Evolutionary conservation across 2,329 filamentous ascomycete genomes (phyloP).

Genomic region (Microdochium trichocladiopsis): DNA sequence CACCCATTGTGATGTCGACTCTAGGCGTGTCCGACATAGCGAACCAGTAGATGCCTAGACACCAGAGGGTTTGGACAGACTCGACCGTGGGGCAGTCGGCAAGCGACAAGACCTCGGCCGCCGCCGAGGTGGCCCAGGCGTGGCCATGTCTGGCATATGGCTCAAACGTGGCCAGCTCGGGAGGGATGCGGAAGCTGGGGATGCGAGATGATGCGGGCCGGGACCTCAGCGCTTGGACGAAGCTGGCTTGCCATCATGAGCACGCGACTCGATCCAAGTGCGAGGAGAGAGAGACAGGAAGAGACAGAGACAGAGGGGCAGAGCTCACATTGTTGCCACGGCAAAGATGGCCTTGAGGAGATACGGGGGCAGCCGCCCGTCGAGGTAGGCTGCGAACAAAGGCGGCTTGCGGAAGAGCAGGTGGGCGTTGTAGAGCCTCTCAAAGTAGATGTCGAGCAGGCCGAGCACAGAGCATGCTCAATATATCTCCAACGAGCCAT

Average conservation of each 20-base stretch:
- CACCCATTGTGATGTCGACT: not conserved
- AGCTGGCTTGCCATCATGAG: not conserved
- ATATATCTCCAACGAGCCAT: too few relatives aligned
- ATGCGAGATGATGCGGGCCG: not conserved
- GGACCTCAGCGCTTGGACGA: not conserved
- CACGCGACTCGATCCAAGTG: not conserved
- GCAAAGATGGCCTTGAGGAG: not conserved
- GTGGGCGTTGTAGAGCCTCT: not conserved
- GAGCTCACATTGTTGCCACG: not conserved
- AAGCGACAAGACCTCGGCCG: not conserved
- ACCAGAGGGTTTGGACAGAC: not conserved
- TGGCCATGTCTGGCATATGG: not conserved
- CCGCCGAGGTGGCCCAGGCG: not conserved
- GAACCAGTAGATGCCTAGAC: not conserved
- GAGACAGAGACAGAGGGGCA: not conserved
- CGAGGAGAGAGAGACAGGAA: not conserved
- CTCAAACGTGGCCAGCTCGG: not conserved
- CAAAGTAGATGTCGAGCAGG: not conserved
- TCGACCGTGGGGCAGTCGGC: not conserved
- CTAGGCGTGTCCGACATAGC: not conserved
- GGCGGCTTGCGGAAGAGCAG: not conserved
- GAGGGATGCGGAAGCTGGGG: not conserved
- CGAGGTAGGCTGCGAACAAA: not conserved
- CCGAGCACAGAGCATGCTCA: too few relatives aligned
- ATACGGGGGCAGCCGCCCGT: not conserved